Evolutionary conservation across 371 early-diverging fungal genomes (phyloP).

Genomic region (Umbelopsis sp.): DNA sequence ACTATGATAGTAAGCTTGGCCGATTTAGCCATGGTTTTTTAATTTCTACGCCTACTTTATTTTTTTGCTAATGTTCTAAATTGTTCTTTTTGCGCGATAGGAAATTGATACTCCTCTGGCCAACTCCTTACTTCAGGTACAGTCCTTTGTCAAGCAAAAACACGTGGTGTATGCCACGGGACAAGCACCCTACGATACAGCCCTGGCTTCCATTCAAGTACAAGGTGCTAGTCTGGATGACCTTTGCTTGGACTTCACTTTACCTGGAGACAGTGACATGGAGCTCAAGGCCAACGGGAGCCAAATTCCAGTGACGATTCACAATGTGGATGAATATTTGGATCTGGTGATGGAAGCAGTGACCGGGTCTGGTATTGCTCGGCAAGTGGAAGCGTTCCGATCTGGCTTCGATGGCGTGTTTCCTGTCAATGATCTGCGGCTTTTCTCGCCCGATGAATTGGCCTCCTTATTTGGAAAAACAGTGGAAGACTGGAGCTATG

Average conservation of each 20-base stretch:
- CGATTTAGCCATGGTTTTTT: no score
- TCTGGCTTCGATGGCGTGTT: slow-evolving; percentile 83
- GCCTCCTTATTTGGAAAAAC: slow-evolving; percentile 67
- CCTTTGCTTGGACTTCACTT: slow-evolving; percentile 82
- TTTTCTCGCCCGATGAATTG: slow-evolving; percentile 77
- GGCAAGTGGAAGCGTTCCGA: slow-evolving; percentile 78
- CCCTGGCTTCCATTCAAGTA: slow-evolving; percentile 32
- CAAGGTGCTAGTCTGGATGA: slow-evolving; percentile 62
- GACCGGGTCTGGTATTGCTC: slow-evolving; percentile 72
- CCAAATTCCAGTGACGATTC: slow-evolving; percentile 68
- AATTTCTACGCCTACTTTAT: no score
- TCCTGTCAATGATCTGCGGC: slow-evolving; percentile 65
- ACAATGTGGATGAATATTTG: slow-evolving; percentile 80
- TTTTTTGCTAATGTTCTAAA: no score
- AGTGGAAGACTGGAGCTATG: slow-evolving; percentile 82
- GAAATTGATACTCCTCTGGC: slow-evolving; percentile 73
- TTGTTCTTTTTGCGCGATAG: slow-evolving; percentile 25
- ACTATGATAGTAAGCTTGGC: slow-evolving; percentile 14
- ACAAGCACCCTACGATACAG: not conserved
- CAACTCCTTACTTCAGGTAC: slow-evolving; percentile 68
- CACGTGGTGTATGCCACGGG: slow-evolving; percentile 51
- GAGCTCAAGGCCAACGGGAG: slow-evolving; percentile 66
- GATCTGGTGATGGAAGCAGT: slow-evolving; percentile 68
- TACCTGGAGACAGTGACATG: slow-evolving; percentile 75
- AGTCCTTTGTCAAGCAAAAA: slow-evolving; percentile 60